Evolutionary conservation across 2,329 filamentous ascomycete genomes (phyloP).

Genomic region (Tricladium varicosporioides): DNA sequence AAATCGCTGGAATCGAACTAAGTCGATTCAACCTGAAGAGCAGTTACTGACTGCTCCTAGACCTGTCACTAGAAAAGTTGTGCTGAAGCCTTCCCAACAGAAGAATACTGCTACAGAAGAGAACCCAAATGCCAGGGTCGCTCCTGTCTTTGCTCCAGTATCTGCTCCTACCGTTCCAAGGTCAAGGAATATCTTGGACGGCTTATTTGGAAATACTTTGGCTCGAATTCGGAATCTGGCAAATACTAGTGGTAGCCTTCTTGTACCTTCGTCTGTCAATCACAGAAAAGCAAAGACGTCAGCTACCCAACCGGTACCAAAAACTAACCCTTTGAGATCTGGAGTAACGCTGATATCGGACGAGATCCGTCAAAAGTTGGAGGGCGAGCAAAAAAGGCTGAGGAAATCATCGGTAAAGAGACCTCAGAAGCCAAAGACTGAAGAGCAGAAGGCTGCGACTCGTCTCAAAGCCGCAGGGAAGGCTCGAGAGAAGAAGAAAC

Average conservation of each 20-base stretch:
- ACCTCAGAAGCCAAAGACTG: background rate
- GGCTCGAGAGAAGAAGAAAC: conserved; percentile 11
- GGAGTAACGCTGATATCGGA: background rate
- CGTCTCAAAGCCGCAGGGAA: conserved; percentile 2
- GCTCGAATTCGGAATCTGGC: no score
- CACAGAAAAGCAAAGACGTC: no score
- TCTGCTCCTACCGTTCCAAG: background rate
- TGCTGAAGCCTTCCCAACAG: background rate
- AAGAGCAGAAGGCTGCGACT: background rate
- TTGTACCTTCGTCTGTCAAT: no score
- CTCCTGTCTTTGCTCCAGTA: background rate
- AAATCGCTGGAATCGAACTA: background rate
- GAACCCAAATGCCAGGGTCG: no score
- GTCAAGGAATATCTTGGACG: no score
- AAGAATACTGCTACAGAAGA: background rate
- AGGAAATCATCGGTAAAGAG: background rate
- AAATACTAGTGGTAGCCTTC: no score
- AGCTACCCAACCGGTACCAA: background rate
- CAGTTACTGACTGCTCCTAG: no score
- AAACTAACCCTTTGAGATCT: background rate
- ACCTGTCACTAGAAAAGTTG: no score
- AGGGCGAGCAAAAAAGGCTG: background rate
- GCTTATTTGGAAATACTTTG: no score
- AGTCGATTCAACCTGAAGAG: background rate
- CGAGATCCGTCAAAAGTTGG: background rate